A percentile compares a stretch with the other conserved stretches of the same genome.
These are phyloP conservation scores for Blastomyces emzantsi DNA, from an alignment of 2,329 filamentous ascomycete genomes.

Conservation along the genomic window DNA sequence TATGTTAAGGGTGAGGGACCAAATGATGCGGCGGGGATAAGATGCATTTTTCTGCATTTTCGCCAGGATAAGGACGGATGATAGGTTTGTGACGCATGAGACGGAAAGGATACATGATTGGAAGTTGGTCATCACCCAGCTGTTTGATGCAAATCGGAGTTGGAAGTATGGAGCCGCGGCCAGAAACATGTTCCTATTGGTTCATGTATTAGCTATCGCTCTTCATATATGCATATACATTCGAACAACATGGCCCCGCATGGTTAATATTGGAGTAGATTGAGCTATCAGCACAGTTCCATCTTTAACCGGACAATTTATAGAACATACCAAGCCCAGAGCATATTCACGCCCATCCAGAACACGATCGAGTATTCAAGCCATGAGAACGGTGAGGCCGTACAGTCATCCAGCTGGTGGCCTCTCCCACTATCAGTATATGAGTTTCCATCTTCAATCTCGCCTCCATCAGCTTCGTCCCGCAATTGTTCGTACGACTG, in stretches of 20 bases:
- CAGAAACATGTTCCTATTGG: conserved; percentile 87
- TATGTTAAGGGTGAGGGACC: conserved; percentile 69
- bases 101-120: conserved; percentile 83
- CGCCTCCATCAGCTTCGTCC: conserved; percentile 21
- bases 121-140: conserved; percentile 70
- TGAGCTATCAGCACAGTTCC: background rate
- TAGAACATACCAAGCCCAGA: conserved; percentile 79
- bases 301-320: background rate
- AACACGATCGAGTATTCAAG: conserved; percentile 78
- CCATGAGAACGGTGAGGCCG: conserved; percentile 57
- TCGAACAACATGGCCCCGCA: conserved; percentile 11
- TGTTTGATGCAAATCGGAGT: conserved; percentile 61
- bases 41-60: conserved; percentile 73
- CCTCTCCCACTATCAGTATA: conserved; percentile 5
- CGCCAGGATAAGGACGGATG: conserved; percentile 64
- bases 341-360: conserved; percentile 81
- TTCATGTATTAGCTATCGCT: background rate
- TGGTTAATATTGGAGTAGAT: background rate
- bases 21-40: conserved; percentile 77
- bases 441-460: conserved; percentile 25
- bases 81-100: conserved; percentile 74
- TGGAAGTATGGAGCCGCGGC: conserved; percentile 92
- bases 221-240: conserved; percentile 4
- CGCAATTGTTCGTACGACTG: conserved; percentile 26
- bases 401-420: background rate